These are phyloP conservation scores for Corymbia maculata DNA, from an alignment of 345 rosid genomes.

Conservation along the genomic window DNA sequence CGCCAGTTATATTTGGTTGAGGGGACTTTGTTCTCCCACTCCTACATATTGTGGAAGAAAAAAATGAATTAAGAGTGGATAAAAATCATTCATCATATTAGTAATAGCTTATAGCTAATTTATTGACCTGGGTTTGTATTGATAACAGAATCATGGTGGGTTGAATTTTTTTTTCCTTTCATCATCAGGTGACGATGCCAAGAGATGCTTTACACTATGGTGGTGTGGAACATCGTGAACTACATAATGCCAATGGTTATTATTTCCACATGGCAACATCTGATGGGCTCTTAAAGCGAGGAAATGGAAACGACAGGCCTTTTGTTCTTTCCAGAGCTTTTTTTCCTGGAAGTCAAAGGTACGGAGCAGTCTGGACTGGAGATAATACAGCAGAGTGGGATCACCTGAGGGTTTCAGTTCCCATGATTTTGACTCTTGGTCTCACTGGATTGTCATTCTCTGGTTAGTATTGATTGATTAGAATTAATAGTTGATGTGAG, in stretches of 20 bases:
- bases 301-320: slow-evolving; percentile 81
- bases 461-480: slow-evolving; percentile 29
- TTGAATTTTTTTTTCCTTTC: not conserved
- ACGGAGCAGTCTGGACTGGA: slow-evolving; percentile 97
- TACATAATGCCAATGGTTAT: slow-evolving; percentile 90
- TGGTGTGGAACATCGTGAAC: slow-evolving; percentile 79
- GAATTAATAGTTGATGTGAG: not conserved
- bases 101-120: not conserved
- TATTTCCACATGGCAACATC: slow-evolving; percentile 99
- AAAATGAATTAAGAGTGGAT: not conserved
- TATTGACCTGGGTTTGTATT: not conserved
- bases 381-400: slow-evolving; percentile 98
- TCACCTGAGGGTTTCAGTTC: slow-evolving; percentile 90
- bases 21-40: not conserved
- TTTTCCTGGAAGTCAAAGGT: slow-evolving; percentile 95
- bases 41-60: not conserved
- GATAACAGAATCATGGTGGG: not conserved
- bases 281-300: slow-evolving; percentile 91
- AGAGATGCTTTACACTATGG: slow-evolving; percentile 91
- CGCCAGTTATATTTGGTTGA: not conserved
- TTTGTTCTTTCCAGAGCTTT: slow-evolving; percentile 95
- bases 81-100: not conserved
- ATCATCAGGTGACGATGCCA: slow-evolving; percentile 80
- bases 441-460: slow-evolving; percentile 81
- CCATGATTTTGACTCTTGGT: slow-evolving; percentile 90